Base-by-base conservation (phyloP, 1,284 basidiomycete genomes). In the Fistulinella cinereoalba region DNA sequence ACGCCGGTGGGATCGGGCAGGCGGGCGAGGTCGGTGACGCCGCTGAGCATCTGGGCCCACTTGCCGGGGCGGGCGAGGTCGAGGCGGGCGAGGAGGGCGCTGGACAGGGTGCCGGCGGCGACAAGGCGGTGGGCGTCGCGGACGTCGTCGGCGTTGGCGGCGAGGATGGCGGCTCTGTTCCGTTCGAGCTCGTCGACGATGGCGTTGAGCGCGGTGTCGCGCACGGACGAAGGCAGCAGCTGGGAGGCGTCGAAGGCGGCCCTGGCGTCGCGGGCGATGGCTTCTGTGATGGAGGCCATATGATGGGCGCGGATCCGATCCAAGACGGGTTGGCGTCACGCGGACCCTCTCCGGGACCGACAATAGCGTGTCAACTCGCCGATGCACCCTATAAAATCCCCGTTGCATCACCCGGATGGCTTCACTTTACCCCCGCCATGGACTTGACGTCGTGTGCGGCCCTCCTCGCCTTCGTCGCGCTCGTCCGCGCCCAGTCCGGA, bases 21-120 rank as follows among this genome's bases (percentile, higher is more conserved):
- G 4, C 71, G 66, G 6, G 91, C 92, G 7, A 99, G 95, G 58
- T 97, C 94, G 10, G 77, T 66, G 32, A 99, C 79, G 15, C 96
- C 96, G 53, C 92, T 83, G 5, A 99, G 75, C 88, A 98, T 96
- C 0, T 86, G 80, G 34, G 92, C 85, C 89, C 92, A 99, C 70
- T 99, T 99, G 56, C 92, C 91, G 12, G 85, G 76, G 46, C 80
- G 81, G 46, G 79, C 78, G 11, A 99, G 78, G 65, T 98, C 94
- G 16, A 99, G 75, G 12, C 97, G 83, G 39, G 88, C 89, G 15
- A 96, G 72, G 39, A 99, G 72, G 1, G 94, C 82, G 2, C 75
- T 69, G 0, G 92, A 88, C 69, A 99, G 91, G 33, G 85, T 83
- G 4, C 93, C 94, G 1, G 85, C 78, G 31, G 81, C 80, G 9